Evolutionary conservation across 106 monocot species (phyloP), one percentile per base, ranked within the genome.

Genomic region (Apostasia shenzhenica): DNA sequence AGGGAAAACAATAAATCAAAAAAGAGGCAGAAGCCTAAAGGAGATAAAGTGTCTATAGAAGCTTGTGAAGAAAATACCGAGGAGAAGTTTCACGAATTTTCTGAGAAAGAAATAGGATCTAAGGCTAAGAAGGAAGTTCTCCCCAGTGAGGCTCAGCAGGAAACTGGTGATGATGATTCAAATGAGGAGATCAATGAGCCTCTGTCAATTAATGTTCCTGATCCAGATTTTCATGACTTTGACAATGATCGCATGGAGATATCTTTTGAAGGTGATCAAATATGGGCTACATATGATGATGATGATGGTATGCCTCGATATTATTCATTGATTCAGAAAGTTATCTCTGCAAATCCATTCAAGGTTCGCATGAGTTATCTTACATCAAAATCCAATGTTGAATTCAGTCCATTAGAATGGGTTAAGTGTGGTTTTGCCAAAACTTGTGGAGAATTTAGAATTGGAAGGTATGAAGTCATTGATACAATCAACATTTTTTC

Each of bases 231-330:
- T 67, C 72, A 84, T 78, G 88, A 84, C 73, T 89, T 88, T 75
- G 88, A 89, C 75, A 77, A 66, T 55, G 77, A 85, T 69, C 88
- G 88, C 41, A 70, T 79, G 38, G 84, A 89, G 71, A 50, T 49
- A 67, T 62, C 81, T 47, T 82, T 84, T 70, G 63, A 62, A 11
- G 59, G 69, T 41, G 84, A 85, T 65, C 76, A 89, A 62, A 67
- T 89, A 61, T 89, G 88, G 88, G 84, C 84, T 67, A 80, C 77
- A 45, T 89, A 89, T 77, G 88, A 89, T 67, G 64, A 80, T 71
- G 84, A 84, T 75, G 88, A 89, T 85, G 82, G 79, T 2, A 89
- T 89, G 84, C 88, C 88, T 41, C 79, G 88, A 1, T 82, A 72
- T 58, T 89, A 89, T 80, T 81, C 63, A 0, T 42, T 89, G 44